Base-by-base conservation (phyloP, 306 rosid species). In the Dryas octopetala region DNA sequence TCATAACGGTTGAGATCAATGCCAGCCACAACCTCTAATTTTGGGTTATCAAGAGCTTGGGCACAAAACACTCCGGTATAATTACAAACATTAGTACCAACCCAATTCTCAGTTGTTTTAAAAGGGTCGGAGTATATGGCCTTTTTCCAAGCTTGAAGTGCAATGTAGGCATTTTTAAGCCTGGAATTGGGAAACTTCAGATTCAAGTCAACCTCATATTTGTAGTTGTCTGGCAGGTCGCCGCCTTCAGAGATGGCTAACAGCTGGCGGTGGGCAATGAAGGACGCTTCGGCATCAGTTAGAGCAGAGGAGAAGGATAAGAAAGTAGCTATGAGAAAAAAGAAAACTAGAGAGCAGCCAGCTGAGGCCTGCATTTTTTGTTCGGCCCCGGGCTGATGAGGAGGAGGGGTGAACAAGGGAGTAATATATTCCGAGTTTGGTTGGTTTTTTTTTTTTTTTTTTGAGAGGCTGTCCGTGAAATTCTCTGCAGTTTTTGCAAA, bases 101-200 rank as follows among this genome's bases (percentile, higher is more conserved):
- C 73, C 84, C 84, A 80, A 43, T 69, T 55, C n/a, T 38, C 65
- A 0, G 80, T 75, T 6, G 55, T 48, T 64, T 80, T 75, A 10
- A 53, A 9, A 12, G 84, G 84, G 73, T 80, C 84, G 0, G 84
- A 75, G 76, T 75, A 75, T 0, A 80, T 75, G 7, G 63, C 62
- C 43, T 38, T 53, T 66, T 80, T 80, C 84, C 84, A 80, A 8
- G 84, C 80, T 50, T 80, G 80, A 13, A 80, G 84, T 15, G 84
- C 84, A 75, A 75, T 63, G 76, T 75, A 80, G 1, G 84, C 84
- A 17, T 76, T 58, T 50, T 54, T 72, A 26, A 80, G 84, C 76
- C 80, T 80, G 41, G 80, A 13, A 48, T 80, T 76, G 5, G 71
- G 47, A 48, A 80, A 80, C 4, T 9, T 14, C 32, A 80, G 1